Conservation (phyloP, 1,139 yeast species). For the Suhomyces anneliseae region DNA sequence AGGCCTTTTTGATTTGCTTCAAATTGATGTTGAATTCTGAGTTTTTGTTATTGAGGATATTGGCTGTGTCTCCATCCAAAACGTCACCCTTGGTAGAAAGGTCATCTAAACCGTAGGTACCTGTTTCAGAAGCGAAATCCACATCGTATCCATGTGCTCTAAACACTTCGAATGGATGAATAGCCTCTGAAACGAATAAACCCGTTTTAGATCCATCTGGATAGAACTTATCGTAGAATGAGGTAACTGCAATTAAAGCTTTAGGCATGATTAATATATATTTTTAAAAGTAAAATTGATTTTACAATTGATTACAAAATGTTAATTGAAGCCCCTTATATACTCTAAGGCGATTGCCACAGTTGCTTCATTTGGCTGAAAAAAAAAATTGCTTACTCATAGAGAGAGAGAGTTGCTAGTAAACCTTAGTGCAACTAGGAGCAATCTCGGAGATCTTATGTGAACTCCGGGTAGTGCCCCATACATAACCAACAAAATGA, state of each 20-base stretch:
- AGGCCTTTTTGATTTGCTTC: slow-evolving; percentile 17
- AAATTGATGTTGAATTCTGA: slow-evolving; percentile 18
- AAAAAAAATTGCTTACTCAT: no score
- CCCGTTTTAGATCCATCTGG: slow-evolving; percentile 22
- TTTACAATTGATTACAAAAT: no score
- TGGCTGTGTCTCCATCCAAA: slow-evolving; percentile 17
- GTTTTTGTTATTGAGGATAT: slow-evolving; percentile 13
- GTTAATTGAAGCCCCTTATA: no score
- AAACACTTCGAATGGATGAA: slow-evolving; percentile 21
- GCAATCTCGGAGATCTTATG: no score
- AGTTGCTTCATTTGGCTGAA: no score
- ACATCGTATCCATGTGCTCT: slow-evolving; percentile 18
- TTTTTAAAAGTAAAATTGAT: no score
- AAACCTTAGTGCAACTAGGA: no score
- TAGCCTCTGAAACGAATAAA: slow-evolving; percentile 19
- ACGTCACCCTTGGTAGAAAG: slow-evolving; percentile 16
- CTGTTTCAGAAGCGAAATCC: slow-evolving; percentile 24
- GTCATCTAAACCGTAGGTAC: slow-evolving; percentile 23
- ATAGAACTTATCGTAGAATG: slow-evolving; percentile 21
- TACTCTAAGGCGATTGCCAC: no score
- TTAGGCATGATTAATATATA: slow-evolving; percentile 13
- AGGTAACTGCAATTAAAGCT: slow-evolving; percentile 21
- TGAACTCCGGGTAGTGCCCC: no score
- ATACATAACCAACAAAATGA: no score
- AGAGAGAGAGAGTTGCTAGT: no score